phyloP scores from a whole-genome alignment of 2,329 filamentous ascomycete species.

The Venturiaceae sp. region DNA sequence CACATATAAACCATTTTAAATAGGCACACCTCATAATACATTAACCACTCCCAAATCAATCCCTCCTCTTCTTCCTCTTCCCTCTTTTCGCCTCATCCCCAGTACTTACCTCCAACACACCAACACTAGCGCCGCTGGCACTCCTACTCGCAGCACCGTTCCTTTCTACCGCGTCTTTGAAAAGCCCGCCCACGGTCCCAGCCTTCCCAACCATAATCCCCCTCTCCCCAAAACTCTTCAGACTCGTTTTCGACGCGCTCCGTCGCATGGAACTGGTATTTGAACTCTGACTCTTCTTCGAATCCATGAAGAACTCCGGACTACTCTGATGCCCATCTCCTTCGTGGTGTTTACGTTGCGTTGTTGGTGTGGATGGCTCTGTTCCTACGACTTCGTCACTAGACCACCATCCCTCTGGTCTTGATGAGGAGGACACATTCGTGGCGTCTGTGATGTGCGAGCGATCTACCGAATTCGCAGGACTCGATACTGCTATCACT shows the following conservation, averaged over 20 bases:
- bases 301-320: background rate
- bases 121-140: background rate
- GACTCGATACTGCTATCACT: background rate
- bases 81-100: background rate
- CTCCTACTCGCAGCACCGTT: background rate
- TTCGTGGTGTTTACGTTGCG: background rate
- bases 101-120: background rate
- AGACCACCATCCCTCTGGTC: conserved; percentile 9
- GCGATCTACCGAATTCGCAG: background rate
- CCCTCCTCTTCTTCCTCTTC: background rate
- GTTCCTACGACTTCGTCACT: conserved; percentile 7
- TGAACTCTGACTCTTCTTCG: background rate
- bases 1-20: too few relatives aligned
- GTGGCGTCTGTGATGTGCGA: background rate
- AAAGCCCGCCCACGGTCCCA: background rate
- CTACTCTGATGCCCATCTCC: background rate
- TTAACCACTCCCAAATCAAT: background rate
- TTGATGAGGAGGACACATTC: background rate
- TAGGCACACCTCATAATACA: too few relatives aligned
- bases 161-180: background rate
- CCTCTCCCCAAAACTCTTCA: background rate
- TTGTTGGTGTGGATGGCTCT: conserved; percentile 2
- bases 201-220: conserved; percentile 4
- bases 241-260: background rate
- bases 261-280: background rate